Evolutionary conservation across 202 grass and related monocot species (phyloP).

Genomic region (Digitaria exilis): DNA sequence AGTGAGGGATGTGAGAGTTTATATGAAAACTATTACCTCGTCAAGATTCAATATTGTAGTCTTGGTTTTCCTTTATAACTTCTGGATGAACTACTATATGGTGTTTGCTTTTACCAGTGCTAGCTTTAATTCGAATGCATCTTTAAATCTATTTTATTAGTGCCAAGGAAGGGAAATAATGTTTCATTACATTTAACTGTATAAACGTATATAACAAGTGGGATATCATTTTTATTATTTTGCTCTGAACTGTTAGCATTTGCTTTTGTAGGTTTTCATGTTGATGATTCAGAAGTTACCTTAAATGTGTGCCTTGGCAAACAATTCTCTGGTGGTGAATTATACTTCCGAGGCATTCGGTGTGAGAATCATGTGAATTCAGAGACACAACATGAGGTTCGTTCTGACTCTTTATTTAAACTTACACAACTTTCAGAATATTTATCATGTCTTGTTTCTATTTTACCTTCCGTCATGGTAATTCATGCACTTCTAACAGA

Average conservation of each 20-base stretch:
- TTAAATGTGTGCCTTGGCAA: constrained; percentile 97
- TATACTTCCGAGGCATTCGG: constrained; percentile 90
- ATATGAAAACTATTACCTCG: no score
- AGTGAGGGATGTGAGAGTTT: no score
- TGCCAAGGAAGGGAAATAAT: constrained; percentile 18
- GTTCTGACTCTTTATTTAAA: background rate
- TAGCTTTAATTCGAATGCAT: background rate
- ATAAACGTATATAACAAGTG: constrained; percentile 12
- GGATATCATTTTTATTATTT: constrained; percentile 22
- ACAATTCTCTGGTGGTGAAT: constrained; percentile 95
- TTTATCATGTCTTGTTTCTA: constrained; percentile 15
- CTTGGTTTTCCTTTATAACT: constrained; percentile 5
- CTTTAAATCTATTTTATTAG: background rate
- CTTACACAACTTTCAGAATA: background rate
- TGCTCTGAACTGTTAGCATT: constrained; percentile 28
- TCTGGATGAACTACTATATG: constrained; percentile 12
- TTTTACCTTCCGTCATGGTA: constrained; percentile 7
- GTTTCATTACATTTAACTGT: constrained; percentile 11
- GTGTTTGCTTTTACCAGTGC: background rate
- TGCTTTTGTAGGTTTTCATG: constrained; percentile 80
- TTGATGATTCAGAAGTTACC: constrained; percentile 98
- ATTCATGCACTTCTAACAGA: background rate
- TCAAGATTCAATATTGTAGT: constrained; percentile 21
- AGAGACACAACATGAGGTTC: constrained; percentile 80
- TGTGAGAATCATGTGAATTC: constrained; percentile 99